These are phyloP conservation scores for Monosporascus ibericus DNA, from an alignment of 2,329 filamentous ascomycete genomes.

Conservation along the genomic window DNA sequence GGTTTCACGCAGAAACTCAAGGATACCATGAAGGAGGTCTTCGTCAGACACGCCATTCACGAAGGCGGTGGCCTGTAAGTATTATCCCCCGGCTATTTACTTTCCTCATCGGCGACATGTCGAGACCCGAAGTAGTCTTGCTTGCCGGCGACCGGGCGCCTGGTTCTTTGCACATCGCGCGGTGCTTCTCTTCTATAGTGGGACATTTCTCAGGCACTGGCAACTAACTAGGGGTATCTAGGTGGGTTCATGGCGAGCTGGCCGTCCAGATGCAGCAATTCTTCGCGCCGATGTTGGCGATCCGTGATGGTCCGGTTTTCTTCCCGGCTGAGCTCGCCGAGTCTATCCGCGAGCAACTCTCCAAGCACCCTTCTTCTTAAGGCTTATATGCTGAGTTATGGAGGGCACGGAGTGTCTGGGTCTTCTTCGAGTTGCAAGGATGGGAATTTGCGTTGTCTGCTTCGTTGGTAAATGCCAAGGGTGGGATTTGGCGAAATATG, in stretches of 20 bases:
- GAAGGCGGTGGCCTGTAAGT: neutral
- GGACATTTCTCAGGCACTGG: neutral
- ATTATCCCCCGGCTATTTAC: neutral
- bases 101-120: no score
- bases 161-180: neutral
- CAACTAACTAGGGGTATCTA: neutral
- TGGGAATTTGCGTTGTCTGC: no score
- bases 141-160: neutral
- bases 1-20: neutral
- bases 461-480: no score
- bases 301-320: neutral
- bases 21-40: slow-evolving; percentile 1
- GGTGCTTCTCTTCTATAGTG: neutral
- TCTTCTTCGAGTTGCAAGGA: neutral
- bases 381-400: neutral
- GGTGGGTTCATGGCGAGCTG: neutral
- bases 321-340: neutral
- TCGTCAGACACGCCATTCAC: neutral
- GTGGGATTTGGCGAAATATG: no score
- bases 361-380: neutral
- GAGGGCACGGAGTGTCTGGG: neutral
- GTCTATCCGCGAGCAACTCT: neutral
- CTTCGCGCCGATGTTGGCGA: slow-evolving; percentile 1
- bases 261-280: slow-evolving; percentile 1
- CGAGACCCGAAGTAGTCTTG: neutral